Evolutionary conservation across 1,284 basidiomycete genomes (phyloP), one percentile per base, ranked within the genome.

Genomic region (Phaffia rhodozyma): DNA sequence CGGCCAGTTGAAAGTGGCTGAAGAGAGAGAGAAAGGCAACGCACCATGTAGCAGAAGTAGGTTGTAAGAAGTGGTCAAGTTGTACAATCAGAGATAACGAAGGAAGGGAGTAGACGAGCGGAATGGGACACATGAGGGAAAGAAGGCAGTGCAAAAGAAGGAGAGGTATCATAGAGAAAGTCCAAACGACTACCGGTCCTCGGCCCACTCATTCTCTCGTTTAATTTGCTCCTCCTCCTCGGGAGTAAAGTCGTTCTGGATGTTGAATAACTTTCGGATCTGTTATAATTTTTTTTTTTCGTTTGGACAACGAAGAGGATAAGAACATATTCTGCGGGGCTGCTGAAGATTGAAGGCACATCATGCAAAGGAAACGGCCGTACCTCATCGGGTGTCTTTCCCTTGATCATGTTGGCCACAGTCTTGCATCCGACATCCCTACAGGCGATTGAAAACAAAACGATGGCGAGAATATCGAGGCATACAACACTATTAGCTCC

Each of bases 141-240:
- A 2, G 20, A 53, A 25, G 51, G 51, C 11, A 53, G 6, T 25
- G 51, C 51, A 30, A n/a, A 53, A 49, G 21, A n/a, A 21, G n/a
- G 13, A 32, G 25, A 49, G 11, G 27, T 55, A n/a, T 4, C 32
- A 27, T 30, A n/a, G 27, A n/a, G 13, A 23, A 6, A 16, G 54
- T 3, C 27, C 23, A n/a, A 68, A 55, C 70, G 63, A 63, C 70
- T 55, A 56, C 38, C 43, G n/a, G 29, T 32, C 79, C 75, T 80
- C 79, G 34, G 79, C 79, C 79, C 79, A 80, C 69, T 80, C 94
- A 77, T 98, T 98, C 81, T 99, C 96, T 79, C 97, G 97, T 83
- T 92, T 91, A 81, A 99, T 98, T 79, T 98, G 94, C 56, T 92
- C 93, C 85, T 99, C 96, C 76, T 98, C 96, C 75, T 99, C 96